These are phyloP conservation scores for Filosporella fistucella DNA, from an alignment of 495 filamentous ascomycete genomes.

Conservation along the genomic window DNA sequence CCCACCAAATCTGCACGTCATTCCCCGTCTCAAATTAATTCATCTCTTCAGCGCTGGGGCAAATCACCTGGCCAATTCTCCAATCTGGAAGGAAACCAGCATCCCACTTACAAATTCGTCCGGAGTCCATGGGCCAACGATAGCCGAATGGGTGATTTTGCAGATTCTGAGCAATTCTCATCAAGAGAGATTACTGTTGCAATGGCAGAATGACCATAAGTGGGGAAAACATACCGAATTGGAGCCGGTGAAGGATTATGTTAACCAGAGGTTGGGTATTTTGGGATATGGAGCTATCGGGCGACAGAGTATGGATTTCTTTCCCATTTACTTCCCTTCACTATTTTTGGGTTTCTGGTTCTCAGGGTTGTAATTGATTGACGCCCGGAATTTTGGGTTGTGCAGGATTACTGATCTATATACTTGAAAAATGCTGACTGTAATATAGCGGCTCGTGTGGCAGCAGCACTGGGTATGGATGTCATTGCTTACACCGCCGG, in stretches of 20 bases:
- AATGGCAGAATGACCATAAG: constrained; percentile 43
- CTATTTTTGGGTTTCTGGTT: too few species aligned
- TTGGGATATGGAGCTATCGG: constrained; percentile 79
- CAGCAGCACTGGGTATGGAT: constrained; percentile 69
- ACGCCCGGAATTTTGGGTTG: not conserved
- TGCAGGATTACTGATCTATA: not conserved
- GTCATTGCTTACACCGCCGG: constrained; percentile 78
- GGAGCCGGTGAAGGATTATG: constrained; percentile 36
- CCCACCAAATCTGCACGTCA: constrained; percentile 40
- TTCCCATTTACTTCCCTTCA: too few species aligned
- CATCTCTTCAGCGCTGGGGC: constrained; percentile 73
- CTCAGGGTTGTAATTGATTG: too few species aligned
- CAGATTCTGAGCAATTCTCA: constrained; percentile 47
- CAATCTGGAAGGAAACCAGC: constrained; percentile 58
- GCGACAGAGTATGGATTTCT: constrained; percentile 29
- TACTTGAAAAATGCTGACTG: not conserved
- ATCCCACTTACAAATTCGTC: constrained; percentile 67
- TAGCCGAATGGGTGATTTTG: constrained; percentile 71
- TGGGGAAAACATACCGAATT: constrained; percentile 39
- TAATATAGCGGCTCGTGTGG: constrained; percentile 48
- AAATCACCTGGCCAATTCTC: constrained; percentile 59
- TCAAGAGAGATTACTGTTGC: constrained; percentile 32
- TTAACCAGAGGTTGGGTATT: constrained; percentile 54
- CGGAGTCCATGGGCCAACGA: constrained; percentile 80
- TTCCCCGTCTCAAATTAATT: constrained; percentile 57